These are phyloP conservation scores for Aspergillus asperescens DNA, from an alignment of 495 filamentous ascomycete species.

Conservation along the genomic window DNA sequence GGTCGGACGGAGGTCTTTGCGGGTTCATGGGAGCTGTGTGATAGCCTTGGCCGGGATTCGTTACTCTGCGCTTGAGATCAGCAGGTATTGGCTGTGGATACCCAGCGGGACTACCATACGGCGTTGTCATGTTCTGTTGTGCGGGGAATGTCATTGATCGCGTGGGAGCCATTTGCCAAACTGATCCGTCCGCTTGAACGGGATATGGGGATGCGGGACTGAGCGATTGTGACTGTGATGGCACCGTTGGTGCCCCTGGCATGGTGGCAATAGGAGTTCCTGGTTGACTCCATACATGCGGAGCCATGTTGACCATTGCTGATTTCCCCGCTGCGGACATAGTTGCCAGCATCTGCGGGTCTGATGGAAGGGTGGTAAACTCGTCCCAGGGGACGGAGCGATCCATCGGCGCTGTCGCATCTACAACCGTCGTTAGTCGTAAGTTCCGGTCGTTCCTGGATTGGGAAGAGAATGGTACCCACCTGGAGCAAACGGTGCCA, in stretches of 20 bases:
- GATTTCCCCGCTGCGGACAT: slow-evolving; percentile 32
- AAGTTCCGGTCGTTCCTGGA: not conserved
- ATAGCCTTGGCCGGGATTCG: slow-evolving; percentile 35
- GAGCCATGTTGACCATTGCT: slow-evolving; percentile 36
- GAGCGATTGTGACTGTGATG: slow-evolving; percentile 32
- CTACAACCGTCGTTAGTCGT: slow-evolving; percentile 4
- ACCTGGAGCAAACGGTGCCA: slow-evolving; percentile 37
- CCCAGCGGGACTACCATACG: slow-evolving; percentile 26
- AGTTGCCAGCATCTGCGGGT: slow-evolving; percentile 34
- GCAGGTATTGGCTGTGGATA: slow-evolving; percentile 33
- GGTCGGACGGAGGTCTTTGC: slow-evolving; percentile 27
- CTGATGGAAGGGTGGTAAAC: slow-evolving; percentile 38
- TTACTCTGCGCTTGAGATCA: slow-evolving; percentile 42
- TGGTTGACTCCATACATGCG: slow-evolving; percentile 29
- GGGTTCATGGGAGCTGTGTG: slow-evolving; percentile 24
- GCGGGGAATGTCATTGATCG: slow-evolving; percentile 41
- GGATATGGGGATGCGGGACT: slow-evolving; percentile 28
- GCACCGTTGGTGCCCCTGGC: slow-evolving; percentile 33
- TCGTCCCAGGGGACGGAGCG: slow-evolving; percentile 37
- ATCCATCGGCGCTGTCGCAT: slow-evolving; percentile 32
- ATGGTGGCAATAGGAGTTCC: slow-evolving; percentile 24
- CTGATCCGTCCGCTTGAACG: slow-evolving; percentile 37
- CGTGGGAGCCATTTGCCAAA: slow-evolving; percentile 36
- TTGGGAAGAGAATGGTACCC: slow-evolving; percentile 9
- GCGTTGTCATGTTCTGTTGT: slow-evolving; percentile 26